Base-by-base conservation (phyloP, 192 early-diverging fungal species). In the Phycomyces nitens region DNA sequence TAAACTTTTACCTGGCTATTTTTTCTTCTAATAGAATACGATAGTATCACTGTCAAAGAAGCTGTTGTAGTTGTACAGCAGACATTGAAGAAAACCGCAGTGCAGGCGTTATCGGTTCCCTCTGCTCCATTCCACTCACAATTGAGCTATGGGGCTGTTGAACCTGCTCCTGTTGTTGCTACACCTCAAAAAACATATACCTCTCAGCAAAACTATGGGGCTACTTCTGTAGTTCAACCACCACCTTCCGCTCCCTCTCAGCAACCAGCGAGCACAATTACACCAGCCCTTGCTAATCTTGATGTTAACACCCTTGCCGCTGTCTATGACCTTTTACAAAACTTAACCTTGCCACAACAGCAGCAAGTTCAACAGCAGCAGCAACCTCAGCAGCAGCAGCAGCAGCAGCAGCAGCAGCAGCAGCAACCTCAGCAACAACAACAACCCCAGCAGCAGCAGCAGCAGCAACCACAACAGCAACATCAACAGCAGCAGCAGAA, bases 251-350 rank as follows among this genome's bases (percentile, higher is more conserved):
- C 10, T 10, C 15, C 22, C 15, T n/a, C 57, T 22, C 18, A 20
- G 10, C 29, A 34, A 7, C 29, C 29, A 34, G 29, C 29, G 7
- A 34, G 29, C 29, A 34, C 29, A 34, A 7, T 34, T 34, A 34
- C 29, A 34, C 23, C 41, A 3, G 21, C 23, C 11, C 57, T 42
- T 47, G 44, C 44, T 23, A 59, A 59, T 4, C 41, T 54, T 42
- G 62, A 63, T 54, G 51, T 63, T 2, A 63, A 63, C 53, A 63
- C 62, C 50, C 62, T 63, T 54, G 34, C 62, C 1, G 40, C 62
- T 42, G 22, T 63, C 24, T 63, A 54, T 54, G 44, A 47, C 11
- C 44, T 47, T 47, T 47, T 47, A 11, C 44, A 47, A 2, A 63
- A 54, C 24, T 39, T 63, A 23, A 18, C 42, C 18, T 51, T 53